Base-by-base conservation (phyloP, 495 filamentous ascomycete genomes). In the Xylaria telfairii region DNA sequence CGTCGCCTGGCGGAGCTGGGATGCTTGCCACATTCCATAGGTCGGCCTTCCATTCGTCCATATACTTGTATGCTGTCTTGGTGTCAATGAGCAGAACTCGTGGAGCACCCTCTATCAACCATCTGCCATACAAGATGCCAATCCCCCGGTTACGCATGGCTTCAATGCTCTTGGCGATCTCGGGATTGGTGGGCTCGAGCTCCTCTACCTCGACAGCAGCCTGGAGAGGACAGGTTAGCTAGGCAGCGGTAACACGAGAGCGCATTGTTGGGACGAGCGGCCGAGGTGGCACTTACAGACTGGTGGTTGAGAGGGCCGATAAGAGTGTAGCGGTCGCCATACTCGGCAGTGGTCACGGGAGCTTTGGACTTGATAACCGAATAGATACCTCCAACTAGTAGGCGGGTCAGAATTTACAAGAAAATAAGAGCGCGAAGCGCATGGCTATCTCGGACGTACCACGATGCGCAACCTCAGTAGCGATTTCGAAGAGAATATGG, bases 351-450 rank as follows among this genome's bases (percentile, higher is more conserved):
- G 34, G 96, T 99, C 60, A 99, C 95, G 10, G 96, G 95, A 24
- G 96, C 95, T 81, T 99, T 99, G 64, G 96, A 99, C 83, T 99
- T 99, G 78, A 99, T 89, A 64, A 99, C 96, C 17, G 95, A 98
- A 84, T 99, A 99, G 83, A 99, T 99, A 72, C 96, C 96, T 77
- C 96, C 96, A 68, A 99, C 96, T 95, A 70, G 65, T n/a, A 41
- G 28, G 21, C 42, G 6, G 30, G 30, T 67, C 39, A 71, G 61
- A 37, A 15, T 53, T 28, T 42, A 61, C 41, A 28, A 15, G 21
- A 30, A 28, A 46, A 10, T 24, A 37, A 37, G 4, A 24, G 13
- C 10, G 26, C 21, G 30, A 10, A 24, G 44, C 32, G 42, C 67
- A 24, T 37, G 53, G 12, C 7, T 15, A 42, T 60, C 70, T 41